A percentile compares a stretch with the other conserved stretches of the same genome.
These are phyloP conservation scores for Excoecaria agallocha DNA, from an alignment of 345 rosid genomes.

Conservation along the genomic window DNA sequence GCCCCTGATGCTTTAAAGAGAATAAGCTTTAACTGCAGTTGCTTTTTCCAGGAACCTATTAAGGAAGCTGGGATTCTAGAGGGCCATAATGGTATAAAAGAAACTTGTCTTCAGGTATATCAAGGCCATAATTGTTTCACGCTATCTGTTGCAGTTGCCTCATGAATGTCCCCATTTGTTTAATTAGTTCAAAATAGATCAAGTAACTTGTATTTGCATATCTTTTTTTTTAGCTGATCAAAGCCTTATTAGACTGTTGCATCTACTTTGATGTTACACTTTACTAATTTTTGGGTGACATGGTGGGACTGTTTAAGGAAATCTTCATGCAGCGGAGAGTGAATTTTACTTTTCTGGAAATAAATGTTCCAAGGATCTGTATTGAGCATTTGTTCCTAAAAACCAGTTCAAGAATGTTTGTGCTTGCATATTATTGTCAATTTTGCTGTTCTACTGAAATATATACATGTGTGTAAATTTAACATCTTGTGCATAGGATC, in stretches of 20 bases:
- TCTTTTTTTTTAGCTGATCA: not conserved
- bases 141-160: conserved; percentile 14
- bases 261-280: not conserved
- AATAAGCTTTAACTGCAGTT: conserved; percentile 30
- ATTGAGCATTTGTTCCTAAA: not conserved
- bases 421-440: not conserved
- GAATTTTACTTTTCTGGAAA: not conserved
- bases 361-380: not conserved
- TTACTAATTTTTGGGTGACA: not conserved
- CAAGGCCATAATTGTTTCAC: not conserved
- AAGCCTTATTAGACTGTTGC: not conserved
- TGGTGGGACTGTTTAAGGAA: not conserved
- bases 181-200: not conserved
- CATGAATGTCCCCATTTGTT: conserved; percentile 2
- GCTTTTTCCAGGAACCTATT: conserved; percentile 74
- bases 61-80: conserved; percentile 99
- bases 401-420: not conserved
- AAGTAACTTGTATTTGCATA: not conserved
- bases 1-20: conserved; percentile 16
- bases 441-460: not conserved
- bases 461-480: not conserved
- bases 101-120: conserved; percentile 42
- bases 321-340: not conserved
- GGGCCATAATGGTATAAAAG: conserved; percentile 99
- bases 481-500: not conserved